Evolutionary conservation across 2,329 filamentous ascomycete species (phyloP).

Genomic region (Pseudocercospora musae): DNA sequence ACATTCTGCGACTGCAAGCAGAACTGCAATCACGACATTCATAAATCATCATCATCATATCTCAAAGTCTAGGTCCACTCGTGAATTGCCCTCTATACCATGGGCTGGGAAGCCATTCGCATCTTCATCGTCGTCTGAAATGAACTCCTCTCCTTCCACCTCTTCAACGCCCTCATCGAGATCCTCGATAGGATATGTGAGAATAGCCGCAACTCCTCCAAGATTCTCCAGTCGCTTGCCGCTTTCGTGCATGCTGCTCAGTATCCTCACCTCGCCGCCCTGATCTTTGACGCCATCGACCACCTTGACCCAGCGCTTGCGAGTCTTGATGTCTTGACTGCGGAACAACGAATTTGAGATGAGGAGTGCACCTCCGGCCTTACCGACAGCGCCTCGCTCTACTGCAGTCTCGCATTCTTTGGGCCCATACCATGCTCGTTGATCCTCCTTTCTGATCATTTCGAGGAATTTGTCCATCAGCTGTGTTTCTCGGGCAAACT

Average conservation of each 20-base stretch:
- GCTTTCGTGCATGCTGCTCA: constrained; percentile 93
- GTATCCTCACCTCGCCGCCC: constrained; percentile 81
- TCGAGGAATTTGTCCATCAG: constrained; percentile 82
- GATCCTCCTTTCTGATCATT: constrained; percentile 77
- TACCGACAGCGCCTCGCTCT: constrained; percentile 80
- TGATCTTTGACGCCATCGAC: constrained; percentile 82
- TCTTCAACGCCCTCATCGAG: constrained; percentile 58
- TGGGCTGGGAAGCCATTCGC: constrained; percentile 3
- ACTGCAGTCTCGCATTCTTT: constrained; percentile 79
- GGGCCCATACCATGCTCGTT: constrained; percentile 85
- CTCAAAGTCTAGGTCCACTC: constrained; percentile 23
- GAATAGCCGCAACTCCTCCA: constrained; percentile 82
- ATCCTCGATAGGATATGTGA: constrained; percentile 86
- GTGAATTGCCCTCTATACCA: constrained; percentile 22
- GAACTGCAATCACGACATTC: not conserved
- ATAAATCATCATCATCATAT: constrained; percentile 16
- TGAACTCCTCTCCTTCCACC: constrained; percentile 20
- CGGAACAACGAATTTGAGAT: constrained; percentile 87
- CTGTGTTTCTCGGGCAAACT: constrained; percentile 78
- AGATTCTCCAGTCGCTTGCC: constrained; percentile 78
- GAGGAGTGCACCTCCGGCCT: constrained; percentile 78
- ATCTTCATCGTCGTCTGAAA: constrained; percentile 16
- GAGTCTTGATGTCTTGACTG: constrained; percentile 70
- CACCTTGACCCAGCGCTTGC: constrained; percentile 77
- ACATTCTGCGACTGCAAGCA: too few relatives aligned